Percentiles rank a stretch among this genome's conserved stretches.
Evolutionary conservation across 495 filamentous ascomycete species (phyloP).

Genomic region (Talaromyces stipitatus): DNA sequence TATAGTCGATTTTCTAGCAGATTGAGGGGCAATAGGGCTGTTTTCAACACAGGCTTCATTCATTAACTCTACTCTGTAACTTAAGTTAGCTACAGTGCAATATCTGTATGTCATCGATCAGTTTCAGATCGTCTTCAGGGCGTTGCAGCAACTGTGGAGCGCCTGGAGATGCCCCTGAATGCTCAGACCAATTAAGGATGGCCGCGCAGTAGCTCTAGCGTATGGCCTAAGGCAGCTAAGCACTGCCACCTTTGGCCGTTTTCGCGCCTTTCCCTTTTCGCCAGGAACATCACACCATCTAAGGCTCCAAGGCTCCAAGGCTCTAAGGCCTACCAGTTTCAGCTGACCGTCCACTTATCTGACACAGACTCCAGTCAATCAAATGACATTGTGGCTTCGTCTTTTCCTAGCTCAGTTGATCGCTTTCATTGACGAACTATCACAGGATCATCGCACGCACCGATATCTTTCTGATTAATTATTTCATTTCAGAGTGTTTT

Average conservation of each 20-base stretch:
- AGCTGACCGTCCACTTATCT: background rate
- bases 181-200: background rate
- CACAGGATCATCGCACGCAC: background rate
- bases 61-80: background rate
- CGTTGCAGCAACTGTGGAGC: background rate
- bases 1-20: background rate
- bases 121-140: background rate
- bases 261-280: background rate
- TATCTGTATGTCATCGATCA: background rate
- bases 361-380: background rate
- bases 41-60: background rate
- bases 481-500: background rate
- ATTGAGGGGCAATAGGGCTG: background rate
- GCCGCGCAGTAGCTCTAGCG: background rate
- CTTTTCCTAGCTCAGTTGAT: background rate
- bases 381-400: background rate
- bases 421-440: background rate
- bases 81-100: background rate
- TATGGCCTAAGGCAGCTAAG: background rate
- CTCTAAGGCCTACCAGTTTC: background rate
- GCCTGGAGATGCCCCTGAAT: background rate
- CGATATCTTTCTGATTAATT: too few relatives aligned
- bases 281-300: background rate
- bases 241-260: background rate
- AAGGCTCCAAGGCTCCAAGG: background rate